A percentile compares a stretch with the other conserved stretches of the same genome.
These are phyloP conservation scores for Sinapis alba DNA, from an alignment of 441 rosid species.

Conservation along the genomic window DNA sequence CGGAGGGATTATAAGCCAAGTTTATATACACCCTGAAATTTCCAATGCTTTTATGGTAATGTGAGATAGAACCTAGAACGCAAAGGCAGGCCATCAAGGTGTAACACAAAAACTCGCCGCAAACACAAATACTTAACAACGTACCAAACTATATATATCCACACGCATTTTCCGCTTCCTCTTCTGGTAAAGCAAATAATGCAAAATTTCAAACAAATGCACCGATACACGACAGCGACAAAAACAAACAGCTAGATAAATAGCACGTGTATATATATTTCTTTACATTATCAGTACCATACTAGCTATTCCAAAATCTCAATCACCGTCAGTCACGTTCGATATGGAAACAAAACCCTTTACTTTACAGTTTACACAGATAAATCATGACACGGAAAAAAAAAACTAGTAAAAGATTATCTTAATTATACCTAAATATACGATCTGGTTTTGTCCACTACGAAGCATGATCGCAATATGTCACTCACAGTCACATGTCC, in stretches of 20 bases:
- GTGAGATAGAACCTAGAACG: neutral
- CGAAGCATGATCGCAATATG: neutral
- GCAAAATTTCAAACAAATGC: neutral
- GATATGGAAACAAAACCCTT: constrained; percentile 18
- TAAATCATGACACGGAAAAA: constrained; percentile 1
- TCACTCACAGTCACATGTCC: neutral
- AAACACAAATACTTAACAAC: constrained; percentile 15
- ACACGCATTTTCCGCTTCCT: constrained; percentile 32
- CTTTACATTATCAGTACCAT: neutral
- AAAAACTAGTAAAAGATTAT: no score
- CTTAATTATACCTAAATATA: no score
- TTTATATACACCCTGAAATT: neutral
- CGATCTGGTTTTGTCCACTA: neutral
- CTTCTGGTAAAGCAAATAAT: constrained; percentile 6
- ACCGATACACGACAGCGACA: neutral
- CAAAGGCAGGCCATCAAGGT: neutral
- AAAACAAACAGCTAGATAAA: constrained; percentile 4
- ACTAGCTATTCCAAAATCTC: neutral
- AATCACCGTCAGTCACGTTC: constrained; percentile 35
- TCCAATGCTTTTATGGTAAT: neutral
- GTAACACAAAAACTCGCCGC: no score
- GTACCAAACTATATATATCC: constrained; percentile 20
- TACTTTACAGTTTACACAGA: neutral
- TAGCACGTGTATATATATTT: constrained; percentile 22
- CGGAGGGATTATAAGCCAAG: no score